Evolutionary conservation across 106 monocot genomes (phyloP), one percentile per base, ranked within the genome.

Genomic region (Dioscorea zingiberensis): DNA sequence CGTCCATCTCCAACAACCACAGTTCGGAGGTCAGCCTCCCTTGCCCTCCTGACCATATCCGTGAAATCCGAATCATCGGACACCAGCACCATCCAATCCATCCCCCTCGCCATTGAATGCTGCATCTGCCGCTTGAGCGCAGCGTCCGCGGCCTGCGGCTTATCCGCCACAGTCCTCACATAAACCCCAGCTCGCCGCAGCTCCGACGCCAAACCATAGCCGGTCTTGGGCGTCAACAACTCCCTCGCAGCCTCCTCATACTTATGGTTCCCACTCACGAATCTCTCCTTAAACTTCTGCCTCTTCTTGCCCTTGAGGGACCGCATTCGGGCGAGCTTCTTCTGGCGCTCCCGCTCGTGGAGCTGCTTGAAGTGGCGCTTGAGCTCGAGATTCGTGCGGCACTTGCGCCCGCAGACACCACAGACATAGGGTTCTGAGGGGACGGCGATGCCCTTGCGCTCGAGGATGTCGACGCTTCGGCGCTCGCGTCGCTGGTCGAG

Each of bases 21-120:
- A 0, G 98, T 98, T 72, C 80, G 26, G 57, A 98, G 27, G 3
- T 80, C 77, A 0, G 86, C 72, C 65, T 82, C 92, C 59, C 80
- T 76, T 21, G 89, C 92, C 60, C 65, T 77, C 81, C 70, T 63
- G 4, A 98, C 21, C 75, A 83, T 89, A 21, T 98, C 92, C 0
- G 81, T 67, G 63, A 93, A 98, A 58, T 87, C 98, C 6, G 93
- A 98, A 57, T 98, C 92, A 24, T 98, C 98, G 0, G 98, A 98
- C 8, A 98, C 84, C 45, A 98, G 57, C 21, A 98, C 66, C 71
- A 98, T 44, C 84, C 92, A 93, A 27, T 98, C 98, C 4, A 98
- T 63, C 56, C 93, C 86, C 7, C 81, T 60, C 12, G 81, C 53
- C 77, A 93, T 71, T 3, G 84, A 93, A 47, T 98, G 86, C 64